A percentile compares a stretch with the other conserved stretches of the same genome.
Evolutionary conservation across 129 eudicot genomes (phyloP).

Genomic region (Flaveria linearis): DNA sequence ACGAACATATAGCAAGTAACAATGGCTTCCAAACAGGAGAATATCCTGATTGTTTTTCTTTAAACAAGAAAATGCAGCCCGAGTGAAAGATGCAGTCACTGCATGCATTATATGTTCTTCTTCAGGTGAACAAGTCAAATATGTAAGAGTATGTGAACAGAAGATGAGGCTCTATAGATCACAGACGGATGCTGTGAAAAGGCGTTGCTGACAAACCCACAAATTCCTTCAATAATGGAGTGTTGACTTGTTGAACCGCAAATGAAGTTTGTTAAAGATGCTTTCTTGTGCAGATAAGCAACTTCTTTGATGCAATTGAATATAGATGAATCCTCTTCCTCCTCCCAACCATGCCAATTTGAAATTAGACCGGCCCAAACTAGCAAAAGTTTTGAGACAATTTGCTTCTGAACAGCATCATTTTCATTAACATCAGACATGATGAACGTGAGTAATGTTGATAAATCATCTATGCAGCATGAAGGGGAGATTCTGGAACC

Average conservation of each 20-base stretch:
- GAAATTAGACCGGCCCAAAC: conserved; percentile 61
- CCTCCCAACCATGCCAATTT: conserved; percentile 73
- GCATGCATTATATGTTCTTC: conserved; percentile 50
- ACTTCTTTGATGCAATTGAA: conserved; percentile 65
- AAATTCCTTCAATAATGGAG: conserved; percentile 55
- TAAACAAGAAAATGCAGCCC: conserved; percentile 59
- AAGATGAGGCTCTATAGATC: conserved; percentile 56
- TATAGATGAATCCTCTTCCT: conserved; percentile 63
- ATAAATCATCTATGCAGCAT: conserved; percentile 62
- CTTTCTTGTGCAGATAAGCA: conserved; percentile 45
- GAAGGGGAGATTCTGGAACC: conserved; percentile 33
- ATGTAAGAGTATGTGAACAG: conserved; percentile 59
- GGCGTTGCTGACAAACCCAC: conserved; percentile 55
- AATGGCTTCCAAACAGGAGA: conserved; percentile 71
- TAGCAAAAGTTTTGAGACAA: conserved; percentile 47
- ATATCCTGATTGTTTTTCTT: conserved; percentile 46
- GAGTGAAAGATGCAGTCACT: conserved; percentile 43
- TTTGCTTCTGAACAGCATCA: conserved; percentile 42
- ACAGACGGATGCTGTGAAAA: conserved; percentile 68
- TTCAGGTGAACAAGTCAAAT: conserved; percentile 42
- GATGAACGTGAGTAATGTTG: conserved; percentile 66
- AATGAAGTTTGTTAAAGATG: conserved; percentile 43
- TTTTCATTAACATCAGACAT: conserved; percentile 41
- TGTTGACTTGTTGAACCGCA: conserved; percentile 36
- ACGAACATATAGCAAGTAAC: conserved; percentile 65